phyloP scores from a whole-genome alignment of 768 basidiomycete genomes.

The Auriculariales sp. region DNA sequence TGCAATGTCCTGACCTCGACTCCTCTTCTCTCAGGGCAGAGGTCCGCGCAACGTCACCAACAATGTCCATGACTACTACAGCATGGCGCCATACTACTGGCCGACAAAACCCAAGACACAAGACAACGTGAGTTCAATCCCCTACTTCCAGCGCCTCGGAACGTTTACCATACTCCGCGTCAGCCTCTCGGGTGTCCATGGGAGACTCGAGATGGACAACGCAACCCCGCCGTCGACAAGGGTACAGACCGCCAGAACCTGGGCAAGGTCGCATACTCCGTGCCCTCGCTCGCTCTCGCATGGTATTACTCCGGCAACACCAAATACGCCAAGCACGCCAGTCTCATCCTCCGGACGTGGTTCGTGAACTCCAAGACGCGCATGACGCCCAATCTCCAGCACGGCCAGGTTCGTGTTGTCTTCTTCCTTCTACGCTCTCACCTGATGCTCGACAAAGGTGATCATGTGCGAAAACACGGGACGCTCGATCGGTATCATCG shows the following conservation, averaged over 20 bases:
- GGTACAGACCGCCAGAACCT: neutral
- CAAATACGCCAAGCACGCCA: neutral
- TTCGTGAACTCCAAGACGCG: neutral
- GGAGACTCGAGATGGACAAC: neutral
- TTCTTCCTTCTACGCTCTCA: neutral
- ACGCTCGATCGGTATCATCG: neutral
- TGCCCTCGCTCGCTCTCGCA: neutral
- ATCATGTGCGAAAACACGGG: neutral
- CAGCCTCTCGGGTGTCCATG: neutral
- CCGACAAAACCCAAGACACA: neutral
- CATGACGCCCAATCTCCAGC: neutral
- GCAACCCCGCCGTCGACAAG: neutral
- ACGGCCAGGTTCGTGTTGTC: neutral
- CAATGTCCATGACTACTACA: neutral
- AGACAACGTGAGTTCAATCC: neutral
- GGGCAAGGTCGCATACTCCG: neutral
- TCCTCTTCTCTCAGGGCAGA: no score
- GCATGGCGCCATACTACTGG: conserved; percentile 1
- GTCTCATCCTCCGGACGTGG: neutral
- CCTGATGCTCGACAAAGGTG: neutral
- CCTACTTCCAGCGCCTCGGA: neutral
- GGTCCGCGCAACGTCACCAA: neutral
- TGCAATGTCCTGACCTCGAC: no score
- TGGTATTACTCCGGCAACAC: neutral
- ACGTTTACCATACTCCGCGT: neutral